Percentiles rank a stretch among this genome's conserved stretches.
phyloP scores from a whole-genome alignment of 768 basidiomycete genomes.

The Leccinellum albellum region DNA sequence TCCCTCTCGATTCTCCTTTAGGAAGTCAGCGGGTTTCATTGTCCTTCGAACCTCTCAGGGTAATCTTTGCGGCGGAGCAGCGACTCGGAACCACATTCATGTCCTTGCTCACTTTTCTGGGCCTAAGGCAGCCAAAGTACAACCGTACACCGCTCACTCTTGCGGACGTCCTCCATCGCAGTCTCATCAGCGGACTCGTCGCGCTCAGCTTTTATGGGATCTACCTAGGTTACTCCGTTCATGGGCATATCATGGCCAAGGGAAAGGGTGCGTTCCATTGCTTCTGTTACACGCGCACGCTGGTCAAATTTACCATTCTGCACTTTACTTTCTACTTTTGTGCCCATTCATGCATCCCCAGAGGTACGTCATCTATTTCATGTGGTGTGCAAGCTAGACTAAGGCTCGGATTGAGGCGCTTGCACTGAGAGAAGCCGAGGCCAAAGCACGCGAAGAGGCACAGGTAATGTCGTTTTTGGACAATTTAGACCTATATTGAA shows the following conservation, averaged over 20 bases:
- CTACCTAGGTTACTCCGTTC: constrained; percentile 32
- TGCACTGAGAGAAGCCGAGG: constrained; percentile 20
- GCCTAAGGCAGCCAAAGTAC: constrained; percentile 21
- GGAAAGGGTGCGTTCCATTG: constrained; percentile 25
- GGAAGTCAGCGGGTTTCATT: no score
- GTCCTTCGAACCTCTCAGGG: neutral
- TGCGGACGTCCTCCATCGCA: constrained; percentile 29
- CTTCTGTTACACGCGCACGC: neutral
- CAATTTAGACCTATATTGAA: neutral
- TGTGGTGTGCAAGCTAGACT: neutral
- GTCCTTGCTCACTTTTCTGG: constrained; percentile 28
- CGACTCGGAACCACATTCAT: constrained; percentile 16
- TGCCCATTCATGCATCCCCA: neutral
- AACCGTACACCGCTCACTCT: constrained; percentile 24
- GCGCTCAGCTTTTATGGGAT: constrained; percentile 28
- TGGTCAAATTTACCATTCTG: neutral
- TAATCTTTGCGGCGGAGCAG: neutral
- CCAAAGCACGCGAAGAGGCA: constrained; percentile 13
- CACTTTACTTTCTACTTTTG: neutral
- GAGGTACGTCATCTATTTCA: constrained; percentile 18
- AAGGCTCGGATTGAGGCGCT: constrained; percentile 14
- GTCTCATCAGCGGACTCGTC: constrained; percentile 29
- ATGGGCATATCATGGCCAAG: constrained; percentile 29
- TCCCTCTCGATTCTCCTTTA: no score
- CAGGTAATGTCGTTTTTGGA: constrained; percentile 8